These are phyloP conservation scores for Geotrichum histeridarum DNA, from an alignment of 1,139 yeast species.

Conservation along the genomic window DNA sequence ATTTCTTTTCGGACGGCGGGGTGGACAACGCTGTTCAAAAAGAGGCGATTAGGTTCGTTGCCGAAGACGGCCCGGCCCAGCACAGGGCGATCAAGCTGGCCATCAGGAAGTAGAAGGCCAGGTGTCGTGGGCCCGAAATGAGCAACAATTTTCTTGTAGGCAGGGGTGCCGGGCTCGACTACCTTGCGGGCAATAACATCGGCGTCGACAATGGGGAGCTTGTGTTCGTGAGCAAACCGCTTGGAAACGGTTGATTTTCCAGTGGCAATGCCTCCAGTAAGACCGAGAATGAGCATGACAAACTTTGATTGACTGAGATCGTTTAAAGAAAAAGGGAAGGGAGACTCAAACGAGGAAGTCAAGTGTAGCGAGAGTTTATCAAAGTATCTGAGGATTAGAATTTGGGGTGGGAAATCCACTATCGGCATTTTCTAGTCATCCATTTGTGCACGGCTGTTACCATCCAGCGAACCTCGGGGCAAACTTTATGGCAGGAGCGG, in stretches of 20 bases:
- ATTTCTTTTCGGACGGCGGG: constrained; percentile 80
- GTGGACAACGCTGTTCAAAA: constrained; percentile 74
- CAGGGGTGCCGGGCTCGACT: constrained; percentile 71
- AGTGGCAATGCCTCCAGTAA: constrained; percentile 94
- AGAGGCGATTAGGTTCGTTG: constrained; percentile 47
- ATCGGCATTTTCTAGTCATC: no score
- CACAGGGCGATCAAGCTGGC: constrained; percentile 53
- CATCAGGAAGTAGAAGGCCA: constrained; percentile 48
- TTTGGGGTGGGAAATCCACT: no score
- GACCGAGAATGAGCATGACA: constrained; percentile 77
- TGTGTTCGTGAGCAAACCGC: constrained; percentile 48
- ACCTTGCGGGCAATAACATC: constrained; percentile 82
- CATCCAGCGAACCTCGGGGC: no score
- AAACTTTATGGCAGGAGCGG: no score
- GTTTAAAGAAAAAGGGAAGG: no score
- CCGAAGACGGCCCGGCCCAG: constrained; percentile 79
- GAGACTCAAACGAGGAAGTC: no score
- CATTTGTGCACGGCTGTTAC: no score
- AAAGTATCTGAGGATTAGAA: no score
- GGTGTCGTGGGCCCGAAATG: constrained; percentile 56
- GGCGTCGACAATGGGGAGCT: constrained; percentile 72
- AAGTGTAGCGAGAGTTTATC: no score
- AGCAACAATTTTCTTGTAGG: constrained; percentile 59
- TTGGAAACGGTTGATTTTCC: constrained; percentile 91
- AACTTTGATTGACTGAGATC: no score